Evolutionary conservation across 2,329 filamentous ascomycete species (phyloP).

Genomic region (Penicillium sp.): DNA sequence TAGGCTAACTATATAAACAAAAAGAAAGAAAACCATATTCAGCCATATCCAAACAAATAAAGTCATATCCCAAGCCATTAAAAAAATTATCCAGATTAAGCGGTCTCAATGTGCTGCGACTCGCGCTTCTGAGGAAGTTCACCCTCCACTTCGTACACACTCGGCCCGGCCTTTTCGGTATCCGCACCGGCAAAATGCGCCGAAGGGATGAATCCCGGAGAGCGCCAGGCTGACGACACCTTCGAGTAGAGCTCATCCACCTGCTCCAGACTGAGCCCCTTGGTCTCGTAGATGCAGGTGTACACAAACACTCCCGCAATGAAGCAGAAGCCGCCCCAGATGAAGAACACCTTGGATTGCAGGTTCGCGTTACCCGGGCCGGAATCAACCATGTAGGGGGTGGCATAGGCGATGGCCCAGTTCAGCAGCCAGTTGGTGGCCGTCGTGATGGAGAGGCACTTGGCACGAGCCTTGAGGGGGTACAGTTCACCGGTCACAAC

Average conservation of each 20-base stretch:
- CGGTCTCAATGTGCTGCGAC: too few relatives aligned
- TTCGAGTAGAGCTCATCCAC: slow-evolving; percentile 70
- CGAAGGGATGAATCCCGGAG: too few relatives aligned
- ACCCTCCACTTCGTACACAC: too few relatives aligned
- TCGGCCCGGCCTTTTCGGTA: too few relatives aligned
- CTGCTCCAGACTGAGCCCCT: slow-evolving; percentile 71
- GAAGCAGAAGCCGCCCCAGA: slow-evolving; percentile 51
- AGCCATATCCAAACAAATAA: too few relatives aligned
- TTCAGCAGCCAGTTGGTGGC: slow-evolving; percentile 54
- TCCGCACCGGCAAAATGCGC: too few relatives aligned
- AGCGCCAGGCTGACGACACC: too few relatives aligned
- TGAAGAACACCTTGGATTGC: slow-evolving; percentile 50
- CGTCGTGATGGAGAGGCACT: slow-evolving; percentile 46
- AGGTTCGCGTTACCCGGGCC: slow-evolving; percentile 61
- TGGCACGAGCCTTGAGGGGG: slow-evolving; percentile 42
- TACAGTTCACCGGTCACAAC: slow-evolving; percentile 44
- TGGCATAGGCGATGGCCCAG: slow-evolving; percentile 71
- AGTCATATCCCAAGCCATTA: too few relatives aligned
- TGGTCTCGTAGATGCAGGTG: slow-evolving; percentile 77
- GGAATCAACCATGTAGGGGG: slow-evolving; percentile 67
- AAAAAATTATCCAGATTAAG: too few relatives aligned
- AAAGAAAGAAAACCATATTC: too few relatives aligned
- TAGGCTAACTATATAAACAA: too few relatives aligned
- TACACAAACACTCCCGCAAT: slow-evolving; percentile 46
- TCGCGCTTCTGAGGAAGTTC: too few relatives aligned